Evolutionary conservation across 2,329 filamentous ascomycete genomes (phyloP).

Genomic region (Alternaria arborescens): DNA sequence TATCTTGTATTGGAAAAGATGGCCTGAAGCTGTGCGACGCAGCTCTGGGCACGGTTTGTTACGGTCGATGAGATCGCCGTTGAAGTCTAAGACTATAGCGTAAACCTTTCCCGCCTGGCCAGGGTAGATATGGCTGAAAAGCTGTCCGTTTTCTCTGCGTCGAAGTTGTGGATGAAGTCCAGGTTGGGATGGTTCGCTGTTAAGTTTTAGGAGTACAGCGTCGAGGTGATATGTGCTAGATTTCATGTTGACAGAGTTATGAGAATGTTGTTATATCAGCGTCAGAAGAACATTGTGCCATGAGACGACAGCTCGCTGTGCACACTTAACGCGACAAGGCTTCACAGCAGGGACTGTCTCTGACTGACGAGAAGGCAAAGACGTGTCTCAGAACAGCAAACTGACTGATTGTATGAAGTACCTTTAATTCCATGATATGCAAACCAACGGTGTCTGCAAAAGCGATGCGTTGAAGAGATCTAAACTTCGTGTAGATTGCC

Average conservation of each 20-base stretch:
- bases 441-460: neutral
- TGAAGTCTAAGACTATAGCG: slow-evolving; percentile 8
- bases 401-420: neutral
- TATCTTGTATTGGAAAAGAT: slow-evolving; percentile 3
- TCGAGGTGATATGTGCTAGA: neutral
- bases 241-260: neutral
- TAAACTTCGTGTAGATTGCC: slow-evolving; percentile 6
- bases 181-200: neutral
- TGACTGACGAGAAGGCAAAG: neutral
- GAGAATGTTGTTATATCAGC: neutral
- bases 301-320: neutral
- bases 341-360: neutral
- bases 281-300: neutral
- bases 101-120: neutral
- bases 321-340: neutral
- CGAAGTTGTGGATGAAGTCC: neutral
- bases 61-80: slow-evolving; percentile 2
- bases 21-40: slow-evolving; percentile 18
- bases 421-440: slow-evolving; percentile 18
- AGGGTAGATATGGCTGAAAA: neutral
- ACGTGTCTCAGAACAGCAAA: slow-evolving; percentile 6
- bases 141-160: neutral
- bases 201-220: neutral
- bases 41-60: slow-evolving; percentile 4
- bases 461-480: slow-evolving; percentile 4